These are phyloP conservation scores for Cyclotella baltica DNA, from an alignment of 108 stramenopile genomes.

Conservation along the genomic window DNA sequence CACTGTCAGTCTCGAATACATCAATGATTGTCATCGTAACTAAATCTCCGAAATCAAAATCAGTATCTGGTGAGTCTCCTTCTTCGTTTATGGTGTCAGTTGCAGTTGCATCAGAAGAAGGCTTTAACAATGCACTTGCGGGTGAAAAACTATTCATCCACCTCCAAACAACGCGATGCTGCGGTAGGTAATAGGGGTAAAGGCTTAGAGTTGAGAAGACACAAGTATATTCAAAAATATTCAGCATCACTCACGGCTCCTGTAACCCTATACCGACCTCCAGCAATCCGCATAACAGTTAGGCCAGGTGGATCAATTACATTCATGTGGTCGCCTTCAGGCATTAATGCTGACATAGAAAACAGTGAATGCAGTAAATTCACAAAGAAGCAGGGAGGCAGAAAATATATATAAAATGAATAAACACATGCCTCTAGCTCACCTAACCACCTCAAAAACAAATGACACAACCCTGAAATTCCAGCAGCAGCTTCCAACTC, in stretches of 20 bases:
- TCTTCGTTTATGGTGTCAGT: background rate
- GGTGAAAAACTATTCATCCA: constrained; percentile 91
- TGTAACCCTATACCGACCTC: constrained; percentile 88
- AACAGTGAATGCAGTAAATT: background rate
- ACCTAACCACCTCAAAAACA: constrained; percentile 87
- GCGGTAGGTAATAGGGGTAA: background rate
- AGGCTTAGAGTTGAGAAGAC: background rate
- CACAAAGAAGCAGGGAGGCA: background rate
- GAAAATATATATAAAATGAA: background rate
- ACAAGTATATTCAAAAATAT: background rate
- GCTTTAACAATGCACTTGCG: constrained; percentile 21
- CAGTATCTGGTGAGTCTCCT: constrained; percentile 32
- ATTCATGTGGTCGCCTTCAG: constrained; percentile 89
- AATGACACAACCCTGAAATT: constrained; percentile 71
- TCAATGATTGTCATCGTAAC: constrained; percentile 91
- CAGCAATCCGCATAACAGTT: constrained; percentile 90
- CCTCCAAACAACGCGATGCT: constrained; percentile 88
- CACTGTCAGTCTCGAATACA: constrained; percentile 89
- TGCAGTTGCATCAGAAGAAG: background rate
- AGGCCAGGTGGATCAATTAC: constrained; percentile 88
- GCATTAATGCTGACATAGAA: constrained; percentile 75
- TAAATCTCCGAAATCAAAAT: constrained; percentile 83
- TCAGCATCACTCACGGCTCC: constrained; percentile 52
- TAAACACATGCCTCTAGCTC: constrained; percentile 8
- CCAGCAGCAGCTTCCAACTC: constrained; percentile 90